These are phyloP conservation scores for Prosopis cineraria DNA, from an alignment of 306 rosid species.

Conservation along the genomic window DNA sequence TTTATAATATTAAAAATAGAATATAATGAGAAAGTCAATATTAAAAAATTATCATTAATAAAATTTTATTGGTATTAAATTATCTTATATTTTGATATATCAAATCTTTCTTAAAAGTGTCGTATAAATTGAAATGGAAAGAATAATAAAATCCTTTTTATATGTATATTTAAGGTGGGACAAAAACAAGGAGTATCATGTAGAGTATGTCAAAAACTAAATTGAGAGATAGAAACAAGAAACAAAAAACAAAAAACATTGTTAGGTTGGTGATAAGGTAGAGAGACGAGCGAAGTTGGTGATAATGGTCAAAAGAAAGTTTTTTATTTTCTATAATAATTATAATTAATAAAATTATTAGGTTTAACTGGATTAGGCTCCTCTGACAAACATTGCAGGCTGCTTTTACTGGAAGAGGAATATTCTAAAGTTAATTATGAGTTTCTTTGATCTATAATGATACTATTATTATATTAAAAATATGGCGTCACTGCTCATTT, in stretches of 20 bases:
- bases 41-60: no score
- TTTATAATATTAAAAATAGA: no score
- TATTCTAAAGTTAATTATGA: conserved; percentile 8
- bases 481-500: conserved; percentile 6
- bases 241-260: no score
- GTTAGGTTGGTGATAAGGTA: background rate
- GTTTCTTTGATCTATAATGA: background rate
- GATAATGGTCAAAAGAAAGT: no score
- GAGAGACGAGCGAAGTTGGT: background rate
- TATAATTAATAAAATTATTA: background rate
- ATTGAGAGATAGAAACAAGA: no score
- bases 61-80: no score
- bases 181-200: background rate
- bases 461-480: background rate
- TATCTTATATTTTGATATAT: no score
- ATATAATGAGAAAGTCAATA: no score
- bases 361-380: background rate
- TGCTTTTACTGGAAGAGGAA: conserved; percentile 16
- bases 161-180: background rate
- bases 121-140: no score
- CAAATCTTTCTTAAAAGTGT: no score
- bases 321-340: no score
- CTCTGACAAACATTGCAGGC: background rate
- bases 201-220: no score
- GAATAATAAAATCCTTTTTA: background rate